Evolutionary conservation across 306 rosid species (phyloP).

Genomic region (Canavalia gladiata): DNA sequence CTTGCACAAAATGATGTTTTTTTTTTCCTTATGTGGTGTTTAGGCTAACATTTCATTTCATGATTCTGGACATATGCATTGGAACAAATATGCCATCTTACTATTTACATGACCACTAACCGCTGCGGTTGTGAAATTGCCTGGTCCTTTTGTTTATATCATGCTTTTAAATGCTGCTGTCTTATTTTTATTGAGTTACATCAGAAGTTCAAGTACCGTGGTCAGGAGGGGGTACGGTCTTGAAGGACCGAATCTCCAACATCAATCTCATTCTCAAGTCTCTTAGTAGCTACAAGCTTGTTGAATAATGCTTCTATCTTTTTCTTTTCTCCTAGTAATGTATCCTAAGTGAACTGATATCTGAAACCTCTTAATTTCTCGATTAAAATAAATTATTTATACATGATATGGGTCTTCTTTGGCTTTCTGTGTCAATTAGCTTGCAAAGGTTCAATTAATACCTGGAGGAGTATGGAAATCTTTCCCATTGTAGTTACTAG

Average conservation of each 20-base stretch:
- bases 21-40: neutral
- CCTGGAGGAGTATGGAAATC: slow-evolving; percentile 7
- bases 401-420: neutral
- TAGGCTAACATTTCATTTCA: slow-evolving; percentile 12
- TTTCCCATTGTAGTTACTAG: slow-evolving; percentile 9
- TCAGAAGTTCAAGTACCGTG: neutral
- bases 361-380: slow-evolving; percentile 15
- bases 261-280: slow-evolving; percentile 4
- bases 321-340: neutral
- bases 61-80: neutral
- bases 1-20: neutral
- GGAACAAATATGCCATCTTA: slow-evolving; percentile 9
- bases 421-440: slow-evolving; percentile 7
- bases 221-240: neutral
- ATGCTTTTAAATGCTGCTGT: neutral
- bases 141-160: neutral
- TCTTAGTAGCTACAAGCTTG: neutral
- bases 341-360: slow-evolving; percentile 5
- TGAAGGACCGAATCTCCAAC: slow-evolving; percentile 3
- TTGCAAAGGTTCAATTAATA: slow-evolving; percentile 1
- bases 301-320: neutral
- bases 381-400: neutral
- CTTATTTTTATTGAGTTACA: neutral
- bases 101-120: neutral
- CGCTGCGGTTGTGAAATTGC: neutral